phyloP scores from a whole-genome alignment of 2,329 filamentous ascomycete species.

The Monosporascus sp. region DNA sequence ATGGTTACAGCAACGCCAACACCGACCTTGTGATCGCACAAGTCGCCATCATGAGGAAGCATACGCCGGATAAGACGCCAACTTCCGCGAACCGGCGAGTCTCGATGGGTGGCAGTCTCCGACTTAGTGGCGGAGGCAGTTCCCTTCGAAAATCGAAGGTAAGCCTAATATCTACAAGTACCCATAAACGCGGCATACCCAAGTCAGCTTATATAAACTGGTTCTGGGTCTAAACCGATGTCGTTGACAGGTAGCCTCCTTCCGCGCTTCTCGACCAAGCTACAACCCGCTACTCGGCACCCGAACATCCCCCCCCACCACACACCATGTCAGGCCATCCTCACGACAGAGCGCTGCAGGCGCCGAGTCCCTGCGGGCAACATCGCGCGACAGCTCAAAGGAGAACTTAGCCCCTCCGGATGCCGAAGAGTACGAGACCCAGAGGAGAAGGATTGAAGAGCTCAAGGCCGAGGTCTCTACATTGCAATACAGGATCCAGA shows the following conservation, averaged over 20 bases:
- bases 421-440: conserved; percentile 53
- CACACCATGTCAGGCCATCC: conserved; percentile 24
- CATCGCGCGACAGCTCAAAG: conserved; percentile 54
- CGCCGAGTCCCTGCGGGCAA: conserved; percentile 34
- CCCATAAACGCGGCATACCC: background rate
- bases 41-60: background rate
- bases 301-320: conserved; percentile 31
- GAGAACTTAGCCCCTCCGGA: conserved; percentile 55
- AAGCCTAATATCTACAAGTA: conserved; percentile 7
- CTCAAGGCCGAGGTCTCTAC: conserved; percentile 86
- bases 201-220: background rate
- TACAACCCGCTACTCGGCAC: conserved; percentile 56
- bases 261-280: conserved; percentile 46
- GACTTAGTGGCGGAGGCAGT: conserved; percentile 21
- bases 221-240: conserved; percentile 1
- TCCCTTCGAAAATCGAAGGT: conserved; percentile 22
- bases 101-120: background rate
- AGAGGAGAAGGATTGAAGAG: conserved; percentile 60
- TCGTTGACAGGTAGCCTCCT: conserved; percentile 34
- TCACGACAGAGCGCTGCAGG: conserved; percentile 36
- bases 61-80: background rate
- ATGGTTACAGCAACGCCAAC: background rate
- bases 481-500: conserved; percentile 81
- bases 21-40: background rate
- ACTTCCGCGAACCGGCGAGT: background rate